Evolutionary conservation across 768 basidiomycete species (phyloP), one percentile per base, ranked within the genome.

Genomic region (Pleurotus ostreatus): DNA sequence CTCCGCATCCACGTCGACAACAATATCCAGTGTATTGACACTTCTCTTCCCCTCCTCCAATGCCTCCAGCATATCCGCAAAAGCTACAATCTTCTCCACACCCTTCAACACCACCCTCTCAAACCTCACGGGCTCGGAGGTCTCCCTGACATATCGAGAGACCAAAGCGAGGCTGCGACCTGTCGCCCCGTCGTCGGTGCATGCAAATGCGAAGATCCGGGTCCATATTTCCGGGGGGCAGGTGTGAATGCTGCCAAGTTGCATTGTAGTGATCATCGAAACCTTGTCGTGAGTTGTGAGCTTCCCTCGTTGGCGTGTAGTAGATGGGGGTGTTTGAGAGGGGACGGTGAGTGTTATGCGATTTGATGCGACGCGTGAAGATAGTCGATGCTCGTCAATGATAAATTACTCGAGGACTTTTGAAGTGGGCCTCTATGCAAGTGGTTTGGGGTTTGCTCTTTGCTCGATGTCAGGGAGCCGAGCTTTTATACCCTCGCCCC

Each of bases 111-210:
- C 39, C 22, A 53, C 39, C 39, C 51, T n/a, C 39, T 53, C 37
- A 15, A 53, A 15, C 11, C 51, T n/a, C 23, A 62, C 61, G 12
- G 57, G 63, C 22, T 57, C 41, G 5, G 73, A 71, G 2, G 62
- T 51, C 7, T 66, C 57, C 49, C 61, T 59, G 52, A 73, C 62
- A 58, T 59, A 65, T 22, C 62, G 60, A 39, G 74, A 75, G 25
- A 73, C 71, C 25, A 69, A 65, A 20, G 73, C 68, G 11, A 74
- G 66, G 5, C 71, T 64, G 7, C 71, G 66, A 2, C 70, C 74
- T 2, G 73, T 73, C 5, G 52, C 55, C 34, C 73, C 71, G 41
- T 68, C 63, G 57, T 74, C 73, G 23, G 65, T 63, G 62, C 74
- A 75, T 3, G 74, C 72, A 12, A 65, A 61, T 15, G 52, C 53